phyloP scores from a whole-genome alignment of 2,329 filamentous ascomycete genomes.

The Verticillium tricorpus region DNA sequence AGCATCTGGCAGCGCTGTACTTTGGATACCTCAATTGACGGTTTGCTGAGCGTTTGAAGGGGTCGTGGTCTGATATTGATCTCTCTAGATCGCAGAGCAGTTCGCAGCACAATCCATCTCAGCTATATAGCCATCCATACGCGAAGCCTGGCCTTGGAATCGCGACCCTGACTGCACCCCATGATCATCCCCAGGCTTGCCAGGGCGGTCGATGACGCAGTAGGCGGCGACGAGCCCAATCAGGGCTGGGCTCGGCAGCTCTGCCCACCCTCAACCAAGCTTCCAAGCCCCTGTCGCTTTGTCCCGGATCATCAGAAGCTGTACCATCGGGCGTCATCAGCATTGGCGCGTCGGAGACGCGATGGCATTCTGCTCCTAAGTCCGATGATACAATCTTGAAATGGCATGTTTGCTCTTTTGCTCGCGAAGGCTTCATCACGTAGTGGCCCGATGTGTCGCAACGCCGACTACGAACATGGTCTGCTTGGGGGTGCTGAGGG shows the following conservation, averaged over 20 bases:
- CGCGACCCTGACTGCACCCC: neutral
- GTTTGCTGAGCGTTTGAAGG: neutral
- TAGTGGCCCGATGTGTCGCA: too few species aligned
- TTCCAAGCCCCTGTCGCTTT: neutral
- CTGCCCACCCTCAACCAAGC: neutral
- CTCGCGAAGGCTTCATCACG: neutral
- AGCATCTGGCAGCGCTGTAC: neutral
- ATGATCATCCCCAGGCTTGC: neutral
- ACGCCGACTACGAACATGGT: too few species aligned
- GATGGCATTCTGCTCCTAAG: neutral
- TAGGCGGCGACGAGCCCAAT: neutral
- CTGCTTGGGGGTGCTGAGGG: too few species aligned
- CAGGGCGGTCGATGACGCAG: constrained; percentile 1
- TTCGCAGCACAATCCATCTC: neutral
- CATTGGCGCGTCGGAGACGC: neutral
- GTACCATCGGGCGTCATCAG: neutral
- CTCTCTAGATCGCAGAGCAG: neutral
- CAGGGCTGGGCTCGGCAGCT: neutral
- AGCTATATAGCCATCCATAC: neutral
- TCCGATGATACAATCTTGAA: neutral
- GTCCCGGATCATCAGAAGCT: neutral
- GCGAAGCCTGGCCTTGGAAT: neutral
- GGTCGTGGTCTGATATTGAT: too few species aligned
- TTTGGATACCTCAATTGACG: too few species aligned
- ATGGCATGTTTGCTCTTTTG: neutral